phyloP scores from a whole-genome alignment of 495 filamentous ascomycete genomes.

The Cudoniella acicularis region DNA sequence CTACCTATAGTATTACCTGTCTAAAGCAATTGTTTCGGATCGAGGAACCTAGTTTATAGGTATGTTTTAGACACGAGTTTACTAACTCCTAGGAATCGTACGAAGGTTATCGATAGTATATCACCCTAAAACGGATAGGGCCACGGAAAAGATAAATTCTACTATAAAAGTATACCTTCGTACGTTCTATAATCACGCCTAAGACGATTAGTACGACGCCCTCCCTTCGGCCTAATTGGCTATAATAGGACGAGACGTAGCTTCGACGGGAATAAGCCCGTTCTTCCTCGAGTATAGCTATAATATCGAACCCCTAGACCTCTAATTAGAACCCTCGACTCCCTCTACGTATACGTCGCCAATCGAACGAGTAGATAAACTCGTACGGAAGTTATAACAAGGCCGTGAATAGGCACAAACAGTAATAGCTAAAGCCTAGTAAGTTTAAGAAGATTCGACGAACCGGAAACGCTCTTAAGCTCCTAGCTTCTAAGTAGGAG shows the following conservation, averaged over 20 bases:
- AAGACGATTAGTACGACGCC: not conserved
- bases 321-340: not conserved
- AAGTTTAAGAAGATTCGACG: not conserved
- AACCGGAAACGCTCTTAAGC: not conserved
- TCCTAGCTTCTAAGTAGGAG: constrained; percentile 3
- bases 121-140: not conserved
- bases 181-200: not conserved
- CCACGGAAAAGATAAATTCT: not conserved
- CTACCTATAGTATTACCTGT: not conserved
- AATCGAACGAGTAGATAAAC: not conserved
- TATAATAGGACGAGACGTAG: not conserved
- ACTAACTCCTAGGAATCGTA: not conserved
- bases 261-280: not conserved
- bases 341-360: not conserved
- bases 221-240: not conserved
- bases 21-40: not conserved
- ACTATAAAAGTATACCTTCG: not conserved
- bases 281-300: constrained; percentile 1
- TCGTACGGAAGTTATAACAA: not conserved
- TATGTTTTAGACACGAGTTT: not conserved
- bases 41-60: not conserved
- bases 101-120: not conserved
- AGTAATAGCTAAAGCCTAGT: not conserved
- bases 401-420: not conserved
- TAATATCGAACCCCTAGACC: not conserved